These are phyloP conservation scores for Sporodiniella umbellata DNA, from an alignment of 371 early-diverging fungal species.

Conservation along the genomic window DNA sequence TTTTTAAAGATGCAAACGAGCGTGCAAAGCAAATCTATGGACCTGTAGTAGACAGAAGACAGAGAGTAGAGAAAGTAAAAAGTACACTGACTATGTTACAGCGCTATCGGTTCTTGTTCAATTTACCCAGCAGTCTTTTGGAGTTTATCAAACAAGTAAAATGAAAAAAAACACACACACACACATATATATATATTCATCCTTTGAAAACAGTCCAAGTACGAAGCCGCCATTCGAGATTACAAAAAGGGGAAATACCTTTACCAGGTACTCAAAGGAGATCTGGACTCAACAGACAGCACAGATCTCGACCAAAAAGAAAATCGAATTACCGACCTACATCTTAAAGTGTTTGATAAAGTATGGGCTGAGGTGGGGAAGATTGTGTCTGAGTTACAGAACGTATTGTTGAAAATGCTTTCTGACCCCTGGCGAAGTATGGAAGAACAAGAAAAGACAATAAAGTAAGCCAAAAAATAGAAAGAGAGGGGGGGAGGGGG, in stretches of 20 bases:
- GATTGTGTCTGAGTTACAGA: constrained; percentile 71
- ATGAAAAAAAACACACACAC: too few species aligned
- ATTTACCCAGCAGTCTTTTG: constrained; percentile 81
- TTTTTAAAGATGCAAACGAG: constrained; percentile 51
- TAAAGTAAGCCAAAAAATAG: constrained; percentile 55
- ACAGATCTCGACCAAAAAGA: constrained; percentile 17
- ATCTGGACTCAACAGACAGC: constrained; percentile 15
- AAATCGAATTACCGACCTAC: constrained; percentile 51
- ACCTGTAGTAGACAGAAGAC: constrained; percentile 84
- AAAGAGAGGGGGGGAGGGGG: background rate
- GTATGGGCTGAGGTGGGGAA: constrained; percentile 92
- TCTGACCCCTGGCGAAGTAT: constrained; percentile 77
- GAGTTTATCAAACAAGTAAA: constrained; percentile 80
- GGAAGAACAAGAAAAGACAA: constrained; percentile 88
- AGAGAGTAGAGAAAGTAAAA: constrained; percentile 86
- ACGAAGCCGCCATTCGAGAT: constrained; percentile 90
- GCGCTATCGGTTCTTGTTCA: constrained; percentile 93
- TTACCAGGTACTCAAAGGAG: constrained; percentile 46
- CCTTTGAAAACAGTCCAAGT: constrained; percentile 77
- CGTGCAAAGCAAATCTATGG: constrained; percentile 83
- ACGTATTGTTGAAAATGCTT: constrained; percentile 71
- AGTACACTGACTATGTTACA: constrained; percentile 85
- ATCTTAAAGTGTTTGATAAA: constrained; percentile 86
- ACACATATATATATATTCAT: too few species aligned
- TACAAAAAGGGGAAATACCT: constrained; percentile 90